Percentiles rank a stretch among this genome's conserved stretches.
These are phyloP conservation scores for Rutstroemia sp. DNA, from an alignment of 2,329 filamentous ascomycete genomes.

Conservation along the genomic window DNA sequence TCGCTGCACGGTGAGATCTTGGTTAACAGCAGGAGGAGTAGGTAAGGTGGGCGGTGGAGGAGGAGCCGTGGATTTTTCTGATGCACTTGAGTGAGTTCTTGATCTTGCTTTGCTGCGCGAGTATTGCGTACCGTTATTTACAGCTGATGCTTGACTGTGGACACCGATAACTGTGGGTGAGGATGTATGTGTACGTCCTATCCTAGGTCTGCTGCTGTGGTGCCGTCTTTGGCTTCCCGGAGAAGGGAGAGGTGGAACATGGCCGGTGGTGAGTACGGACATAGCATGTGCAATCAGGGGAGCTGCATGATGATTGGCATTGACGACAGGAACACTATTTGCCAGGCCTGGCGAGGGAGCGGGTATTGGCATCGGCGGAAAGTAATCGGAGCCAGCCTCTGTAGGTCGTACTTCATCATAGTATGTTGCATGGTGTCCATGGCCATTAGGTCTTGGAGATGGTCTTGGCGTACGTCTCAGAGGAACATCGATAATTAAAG, in stretches of 20 bases:
- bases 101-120: conserved; percentile 37
- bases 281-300: conserved; percentile 55
- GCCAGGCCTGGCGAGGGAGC: conserved; percentile 28
- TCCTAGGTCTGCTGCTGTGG: conserved; percentile 51
- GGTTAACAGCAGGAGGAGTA: conserved; percentile 43
- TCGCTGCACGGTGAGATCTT: conserved; percentile 39
- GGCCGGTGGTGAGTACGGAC: conserved; percentile 71
- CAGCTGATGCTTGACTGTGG: conserved; percentile 14
- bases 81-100: conserved; percentile 39
- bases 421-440: conserved; percentile 37
- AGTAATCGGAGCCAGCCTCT: conserved; percentile 73
- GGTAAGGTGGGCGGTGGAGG: conserved; percentile 43
- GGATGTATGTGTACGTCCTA: conserved; percentile 67
- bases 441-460: conserved; percentile 51
- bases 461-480: conserved; percentile 68
- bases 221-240: conserved; percentile 61
- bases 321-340: conserved; percentile 21
- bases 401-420: conserved; percentile 54
- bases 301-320: conserved; percentile 19
- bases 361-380: conserved; percentile 58
- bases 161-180: conserved; percentile 62
- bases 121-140: conserved; percentile 26
- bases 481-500: conserved; percentile 83
- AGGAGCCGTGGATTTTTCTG: conserved; percentile 30
- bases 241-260: conserved; percentile 73